phyloP scores from a whole-genome alignment of 306 rosid genomes.

The Sesbania bispinosa region DNA sequence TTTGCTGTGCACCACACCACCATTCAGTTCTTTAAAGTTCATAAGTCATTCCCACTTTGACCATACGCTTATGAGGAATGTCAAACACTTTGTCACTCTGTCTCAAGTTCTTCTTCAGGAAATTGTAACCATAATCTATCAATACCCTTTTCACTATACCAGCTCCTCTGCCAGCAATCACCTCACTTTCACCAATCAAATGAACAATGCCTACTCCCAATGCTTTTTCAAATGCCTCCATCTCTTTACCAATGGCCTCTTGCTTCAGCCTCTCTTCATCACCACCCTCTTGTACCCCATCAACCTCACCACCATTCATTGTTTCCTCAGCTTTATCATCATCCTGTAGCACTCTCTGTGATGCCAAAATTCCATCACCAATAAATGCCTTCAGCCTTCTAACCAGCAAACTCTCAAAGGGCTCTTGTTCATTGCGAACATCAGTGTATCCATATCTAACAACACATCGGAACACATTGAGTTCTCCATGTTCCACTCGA shows the following conservation, averaged over 20 bases:
- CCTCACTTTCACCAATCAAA: constrained; percentile 62
- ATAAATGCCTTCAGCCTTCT: constrained; percentile 48
- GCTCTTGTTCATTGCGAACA: constrained; percentile 45
- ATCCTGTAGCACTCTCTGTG: not conserved
- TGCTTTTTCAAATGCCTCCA: constrained; percentile 51
- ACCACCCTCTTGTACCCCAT: not conserved
- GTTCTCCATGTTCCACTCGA: constrained; percentile 44
- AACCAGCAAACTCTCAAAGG: constrained; percentile 52
- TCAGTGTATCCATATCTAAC: constrained; percentile 70
- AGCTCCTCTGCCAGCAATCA: constrained; percentile 48
- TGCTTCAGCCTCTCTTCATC: not conserved
- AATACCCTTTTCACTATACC: constrained; percentile 37
- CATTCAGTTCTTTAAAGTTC: constrained; percentile 33
- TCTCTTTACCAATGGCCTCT: constrained; percentile 25
- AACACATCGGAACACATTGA: constrained; percentile 56
- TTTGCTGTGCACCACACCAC: not conserved
- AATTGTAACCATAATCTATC: constrained; percentile 55
- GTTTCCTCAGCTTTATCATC: not conserved
- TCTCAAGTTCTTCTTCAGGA: constrained; percentile 54
- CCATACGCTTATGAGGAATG: constrained; percentile 59
- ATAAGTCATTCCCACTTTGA: constrained; percentile 82
- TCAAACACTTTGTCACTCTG: constrained; percentile 52
- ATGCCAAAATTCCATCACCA: constrained; percentile 6
- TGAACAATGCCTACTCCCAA: constrained; percentile 56
- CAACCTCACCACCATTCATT: not conserved